Evolutionary conservation across 495 filamentous ascomycete species (phyloP).

Genomic region (Pseudomonodictys pantanalensis): DNA sequence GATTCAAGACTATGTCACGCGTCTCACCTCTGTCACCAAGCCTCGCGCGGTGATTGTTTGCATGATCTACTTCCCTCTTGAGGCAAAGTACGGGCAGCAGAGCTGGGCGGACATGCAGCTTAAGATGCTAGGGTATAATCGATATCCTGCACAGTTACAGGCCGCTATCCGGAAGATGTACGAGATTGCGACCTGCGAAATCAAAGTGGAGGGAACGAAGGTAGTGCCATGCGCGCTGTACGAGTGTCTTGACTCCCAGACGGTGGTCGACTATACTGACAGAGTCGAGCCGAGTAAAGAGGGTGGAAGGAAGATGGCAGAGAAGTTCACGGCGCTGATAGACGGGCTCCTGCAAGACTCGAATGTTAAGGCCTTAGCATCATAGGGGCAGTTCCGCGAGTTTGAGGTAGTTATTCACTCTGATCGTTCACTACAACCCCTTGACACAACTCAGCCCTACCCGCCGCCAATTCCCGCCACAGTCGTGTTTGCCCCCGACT

Average conservation of each 20-base stretch:
- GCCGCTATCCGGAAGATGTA: constrained; percentile 37
- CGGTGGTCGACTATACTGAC: constrained; percentile 30
- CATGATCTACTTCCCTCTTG: constrained; percentile 42
- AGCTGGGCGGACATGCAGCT: constrained; percentile 38
- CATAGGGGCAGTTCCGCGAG: too few species aligned
- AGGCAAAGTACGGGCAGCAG: constrained; percentile 21
- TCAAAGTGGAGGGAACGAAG: constrained; percentile 33
- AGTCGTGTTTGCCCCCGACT: too few species aligned
- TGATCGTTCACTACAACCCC: too few species aligned
- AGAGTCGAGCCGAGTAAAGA: constrained; percentile 38
- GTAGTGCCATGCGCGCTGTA: constrained; percentile 36
- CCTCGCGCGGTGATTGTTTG: constrained; percentile 38
- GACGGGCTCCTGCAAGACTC: too few species aligned
- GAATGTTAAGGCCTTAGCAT: too few species aligned
- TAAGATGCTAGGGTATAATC: constrained; percentile 33
- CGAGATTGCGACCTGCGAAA: constrained; percentile 32
- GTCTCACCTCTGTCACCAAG: constrained; percentile 30
- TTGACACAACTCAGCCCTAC: too few species aligned
- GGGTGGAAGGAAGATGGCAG: constrained; percentile 39
- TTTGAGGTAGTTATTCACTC: too few species aligned
- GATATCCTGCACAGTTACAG: constrained; percentile 34
- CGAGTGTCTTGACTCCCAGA: constrained; percentile 36
- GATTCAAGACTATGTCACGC: constrained; percentile 28
- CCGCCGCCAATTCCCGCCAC: too few species aligned
- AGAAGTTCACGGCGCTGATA: constrained; percentile 15